Conservation (phyloP, 1,139 yeast species). For the Taphrina deformans region DNA sequence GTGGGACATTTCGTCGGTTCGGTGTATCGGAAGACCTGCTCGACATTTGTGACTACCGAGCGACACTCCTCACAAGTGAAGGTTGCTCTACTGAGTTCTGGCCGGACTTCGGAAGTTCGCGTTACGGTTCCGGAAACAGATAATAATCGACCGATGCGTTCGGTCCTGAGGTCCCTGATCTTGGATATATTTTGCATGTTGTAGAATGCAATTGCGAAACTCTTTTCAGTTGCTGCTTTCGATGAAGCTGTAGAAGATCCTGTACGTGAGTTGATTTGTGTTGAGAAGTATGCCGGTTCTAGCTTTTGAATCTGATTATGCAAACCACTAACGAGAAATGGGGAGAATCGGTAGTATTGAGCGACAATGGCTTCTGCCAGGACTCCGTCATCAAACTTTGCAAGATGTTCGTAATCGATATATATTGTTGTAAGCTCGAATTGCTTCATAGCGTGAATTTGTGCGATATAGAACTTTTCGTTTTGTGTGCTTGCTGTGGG, state of each 20-base stretch:
- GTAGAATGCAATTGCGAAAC: conserved; percentile 86
- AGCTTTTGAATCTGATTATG: conserved; percentile 68
- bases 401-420: conserved; percentile 78
- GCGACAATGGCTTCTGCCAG: conserved; percentile 86
- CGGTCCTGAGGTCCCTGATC: conserved; percentile 87
- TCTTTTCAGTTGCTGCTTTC: conserved; percentile 57
- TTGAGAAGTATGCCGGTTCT: conserved; percentile 56
- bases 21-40: conserved; percentile 89
- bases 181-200: conserved; percentile 80
- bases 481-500: conserved; percentile 20
- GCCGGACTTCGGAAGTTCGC: conserved; percentile 94
- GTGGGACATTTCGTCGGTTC: conserved; percentile 92
- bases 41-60: conserved; percentile 82
- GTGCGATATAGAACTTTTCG: conserved; percentile 62
- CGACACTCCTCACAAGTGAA: conserved; percentile 89
- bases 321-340: conserved; percentile 75
- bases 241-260: conserved; percentile 42
- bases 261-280: conserved; percentile 34
- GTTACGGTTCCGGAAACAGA: conserved; percentile 94
- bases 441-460: conserved; percentile 75
- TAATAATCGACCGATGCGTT: conserved; percentile 80
- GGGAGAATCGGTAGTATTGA: conserved; percentile 88
- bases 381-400: conserved; percentile 77
- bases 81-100: conserved; percentile 83
- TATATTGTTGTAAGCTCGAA: conserved; percentile 77